These are phyloP conservation scores for Phoma sp. DNA, from an alignment of 2,329 filamentous ascomycete species.

Conservation along the genomic window DNA sequence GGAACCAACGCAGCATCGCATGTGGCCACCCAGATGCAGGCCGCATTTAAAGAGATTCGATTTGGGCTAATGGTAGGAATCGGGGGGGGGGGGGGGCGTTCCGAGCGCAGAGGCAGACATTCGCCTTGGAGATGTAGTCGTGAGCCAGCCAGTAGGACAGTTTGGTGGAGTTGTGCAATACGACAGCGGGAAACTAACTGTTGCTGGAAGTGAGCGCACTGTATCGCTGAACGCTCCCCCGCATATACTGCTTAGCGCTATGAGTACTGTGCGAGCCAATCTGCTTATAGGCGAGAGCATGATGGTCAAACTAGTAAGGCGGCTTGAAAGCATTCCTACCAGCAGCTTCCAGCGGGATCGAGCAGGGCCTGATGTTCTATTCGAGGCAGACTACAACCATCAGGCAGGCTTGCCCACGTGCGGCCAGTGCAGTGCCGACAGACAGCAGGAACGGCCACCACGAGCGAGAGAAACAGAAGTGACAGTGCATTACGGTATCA, in stretches of 20 bases:
- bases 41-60: conserved; percentile 43
- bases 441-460: background rate
- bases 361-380: conserved; percentile 5
- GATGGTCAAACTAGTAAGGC: background rate
- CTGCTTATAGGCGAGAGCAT: background rate
- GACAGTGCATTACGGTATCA: conserved; percentile 13
- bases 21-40: conserved; percentile 40
- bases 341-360: background rate
- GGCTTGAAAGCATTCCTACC: background rate
- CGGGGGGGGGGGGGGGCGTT: conserved; percentile 46
- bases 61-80: conserved; percentile 57
- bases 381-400: conserved; percentile 1
- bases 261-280: conserved; percentile 10
- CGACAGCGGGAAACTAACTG: conserved; percentile 23
- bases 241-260: conserved; percentile 17
- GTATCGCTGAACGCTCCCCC: conserved; percentile 19
- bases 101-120: conserved; percentile 26
- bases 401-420: background rate
- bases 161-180: conserved; percentile 30
- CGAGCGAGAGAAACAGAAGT: background rate
- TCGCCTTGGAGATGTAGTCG: conserved; percentile 36
- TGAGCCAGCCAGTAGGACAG: conserved; percentile 20
- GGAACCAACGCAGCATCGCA: conserved; percentile 46
- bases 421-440: background rate
- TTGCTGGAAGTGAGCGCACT: conserved; percentile 10